phyloP scores from a whole-genome alignment of 257 asterid genomes.

The Asclepias syriaca region DNA sequence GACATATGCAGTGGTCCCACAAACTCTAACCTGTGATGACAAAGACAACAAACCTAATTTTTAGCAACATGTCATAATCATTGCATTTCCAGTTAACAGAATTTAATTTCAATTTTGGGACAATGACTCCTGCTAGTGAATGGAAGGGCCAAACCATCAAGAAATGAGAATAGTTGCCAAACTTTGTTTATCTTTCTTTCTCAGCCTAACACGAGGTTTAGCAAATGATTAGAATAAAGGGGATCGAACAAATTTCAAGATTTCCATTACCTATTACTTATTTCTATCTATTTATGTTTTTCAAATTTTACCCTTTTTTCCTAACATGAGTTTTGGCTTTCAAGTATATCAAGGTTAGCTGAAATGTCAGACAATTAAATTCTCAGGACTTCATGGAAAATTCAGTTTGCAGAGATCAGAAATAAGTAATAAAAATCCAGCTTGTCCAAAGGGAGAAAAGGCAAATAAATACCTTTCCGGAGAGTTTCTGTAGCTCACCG shows the following conservation, averaged over 20 bases:
- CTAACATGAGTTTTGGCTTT: not conserved
- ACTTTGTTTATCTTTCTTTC: not conserved
- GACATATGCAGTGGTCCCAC: conserved; percentile 71
- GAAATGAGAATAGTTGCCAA: not conserved
- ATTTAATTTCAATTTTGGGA: not conserved
- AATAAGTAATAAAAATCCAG: not conserved
- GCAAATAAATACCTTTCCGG: conserved; percentile 50
- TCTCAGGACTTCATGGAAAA: not conserved
- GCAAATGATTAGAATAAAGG: not conserved
- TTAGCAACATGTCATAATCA: not conserved
- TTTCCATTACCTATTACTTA: not conserved
- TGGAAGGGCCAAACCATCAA: not conserved
- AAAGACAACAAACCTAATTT: not conserved
- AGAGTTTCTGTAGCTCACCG: conserved; percentile 57
- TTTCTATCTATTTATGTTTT: not conserved
- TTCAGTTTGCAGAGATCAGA: not conserved
- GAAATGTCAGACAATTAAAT: not conserved
- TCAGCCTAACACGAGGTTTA: not conserved
- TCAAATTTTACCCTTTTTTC: not conserved
- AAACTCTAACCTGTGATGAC: conserved; percentile 46
- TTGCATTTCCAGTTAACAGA: not conserved
- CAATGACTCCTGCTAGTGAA: not conserved
- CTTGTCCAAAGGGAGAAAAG: not conserved
- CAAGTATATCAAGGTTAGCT: not conserved
- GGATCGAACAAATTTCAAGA: not conserved